Base-by-base conservation (phyloP, 31 red algal genomes). In the Odonthalia washingtoniensis region DNA sequence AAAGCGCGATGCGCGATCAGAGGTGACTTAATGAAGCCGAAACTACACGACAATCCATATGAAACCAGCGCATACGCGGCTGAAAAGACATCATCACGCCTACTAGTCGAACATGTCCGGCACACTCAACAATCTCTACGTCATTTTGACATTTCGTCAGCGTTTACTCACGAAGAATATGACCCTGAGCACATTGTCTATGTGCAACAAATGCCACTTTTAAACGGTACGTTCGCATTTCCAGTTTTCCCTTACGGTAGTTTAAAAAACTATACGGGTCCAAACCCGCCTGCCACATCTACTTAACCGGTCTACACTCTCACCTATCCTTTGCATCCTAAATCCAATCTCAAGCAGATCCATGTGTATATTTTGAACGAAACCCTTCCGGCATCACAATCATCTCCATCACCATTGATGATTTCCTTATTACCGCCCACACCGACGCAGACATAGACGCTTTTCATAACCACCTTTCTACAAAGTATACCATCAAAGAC, bases 401-500 rank as follows among this genome's bases (percentile, higher is more conserved):
- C 1, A 70, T 84, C 36, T 36, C 67, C 70, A 43, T 73, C 26
- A 75, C n/a, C 5, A 75, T 86, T 28, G 82, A 86, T 34, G 46
- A 86, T 31, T 86, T 86, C 1, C 67, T 86, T 16, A 44, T 64
- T 3, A 32, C 41, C 17, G 66, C 60, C 21, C 40, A 40, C 2
- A 46, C 0, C 36, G 0, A 70, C 40, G 24, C 18, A 17, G 21
- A 35, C 69, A 73, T 86, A 45, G 37, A 53, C 36, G 82, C 60
- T 32, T 44, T 86, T 18, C 44, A 52, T 52, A 35, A 53, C n/a
- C 60, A 39, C 24, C 39, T 86, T n/a, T 37, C 21, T 37, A 4
- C 31, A 18, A 84, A 86, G 35, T 86, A 75, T 52, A 86, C 27
- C 37, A 75, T 86, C 36, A 86, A 53, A 72, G 0, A 53, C 3